Evolutionary conservation across 208 protist species (phyloP), one percentile per base, ranked within the genome.

Genomic region (Crithidia thermophila): DNA sequence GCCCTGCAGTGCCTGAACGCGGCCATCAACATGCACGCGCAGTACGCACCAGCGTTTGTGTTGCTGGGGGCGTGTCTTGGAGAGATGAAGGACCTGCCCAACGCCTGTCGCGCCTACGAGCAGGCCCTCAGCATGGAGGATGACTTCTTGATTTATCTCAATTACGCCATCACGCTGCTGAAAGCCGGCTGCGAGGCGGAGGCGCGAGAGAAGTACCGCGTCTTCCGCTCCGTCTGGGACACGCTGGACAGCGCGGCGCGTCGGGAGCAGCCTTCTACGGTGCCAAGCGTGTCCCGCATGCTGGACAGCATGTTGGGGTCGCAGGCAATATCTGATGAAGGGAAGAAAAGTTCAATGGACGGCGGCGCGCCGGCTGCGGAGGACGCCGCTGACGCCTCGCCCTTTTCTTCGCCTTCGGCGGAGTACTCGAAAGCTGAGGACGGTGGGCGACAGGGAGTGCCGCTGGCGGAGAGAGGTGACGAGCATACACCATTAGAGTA

Each of bases 1-100:
- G 97, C 97, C 11, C 98, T 98, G 74, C 97, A 98, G 67, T 94
- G 96, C 75, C 81, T 99, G 30, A 95, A 86, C 28, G 82, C 94
- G 5, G 81, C 91, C 2, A 93, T 98, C 67, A 94, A 91, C 42
- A 64, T 99, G 33, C 85, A 98, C 61, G 73, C 78, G 3, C 46
- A 88, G 33, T 47, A 77, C 72, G 87, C 95, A 6, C 79, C 85
- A 4, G 64, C 87, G 16, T 98, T 94, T 77, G 98, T 98, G 96
- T 93, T 97, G 58, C 84, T 99, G 10, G 98, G 88, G 9, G 84
- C 98, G 51, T 97, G 91, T 45, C 82, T 99, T 3, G 88, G 87
- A 10, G 82, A 97, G 27, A 86, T 98, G 66, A 96, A 97, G 43
- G 98, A 99, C 76, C 77, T 95, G 28, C 93, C 97, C 6, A 98